phyloP scores from a whole-genome alignment of 2,329 filamentous ascomycete species.

The Talaromyces islandicus region DNA sequence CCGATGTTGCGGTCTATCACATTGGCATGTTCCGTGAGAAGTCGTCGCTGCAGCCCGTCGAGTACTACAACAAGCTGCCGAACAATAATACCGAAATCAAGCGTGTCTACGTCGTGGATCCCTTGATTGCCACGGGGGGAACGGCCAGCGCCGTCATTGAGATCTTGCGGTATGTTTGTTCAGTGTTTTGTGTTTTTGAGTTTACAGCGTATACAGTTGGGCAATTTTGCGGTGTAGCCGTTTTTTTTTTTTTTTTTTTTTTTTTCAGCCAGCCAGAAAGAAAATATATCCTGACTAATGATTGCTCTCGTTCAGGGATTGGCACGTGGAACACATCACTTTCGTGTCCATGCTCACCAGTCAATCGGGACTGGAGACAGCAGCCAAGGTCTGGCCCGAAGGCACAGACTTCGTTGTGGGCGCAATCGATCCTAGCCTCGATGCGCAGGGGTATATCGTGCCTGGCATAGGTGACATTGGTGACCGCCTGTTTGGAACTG shows the following conservation, averaged over 20 bases:
- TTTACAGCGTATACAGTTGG: not conserved
- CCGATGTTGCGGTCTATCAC: slow-evolving; percentile 21
- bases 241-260: too few relatives aligned
- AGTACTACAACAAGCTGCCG: slow-evolving; percentile 27
- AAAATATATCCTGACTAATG: not conserved
- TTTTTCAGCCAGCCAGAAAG: not conserved
- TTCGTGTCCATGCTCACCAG: slow-evolving; percentile 21
- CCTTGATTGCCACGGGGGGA: slow-evolving; percentile 22
- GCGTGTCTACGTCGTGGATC: slow-evolving; percentile 21
- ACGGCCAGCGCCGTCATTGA: slow-evolving; percentile 20
- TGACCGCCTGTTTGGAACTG: slow-evolving; percentile 23
- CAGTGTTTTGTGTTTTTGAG: not conserved
- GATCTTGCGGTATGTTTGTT: slow-evolving; percentile 17
- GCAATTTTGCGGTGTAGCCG: slow-evolving; percentile 6
- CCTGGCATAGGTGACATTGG: slow-evolving; percentile 25
- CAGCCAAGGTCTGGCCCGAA: slow-evolving; percentile 21
- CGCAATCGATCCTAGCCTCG: slow-evolving; percentile 17
- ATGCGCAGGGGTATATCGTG: slow-evolving; percentile 21
- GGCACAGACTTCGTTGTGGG: slow-evolving; percentile 21
- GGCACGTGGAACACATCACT: slow-evolving; percentile 22
- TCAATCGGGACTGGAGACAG: slow-evolving; percentile 15
- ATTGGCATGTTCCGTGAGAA: slow-evolving; percentile 24
- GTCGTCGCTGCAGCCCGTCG: slow-evolving; percentile 20
- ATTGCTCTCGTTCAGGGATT: slow-evolving; percentile 14
- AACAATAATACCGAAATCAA: slow-evolving; percentile 18